These are phyloP conservation scores for Cordyceps tenuipes DNA, from an alignment of 2,329 filamentous ascomycete genomes.

Conservation along the genomic window DNA sequence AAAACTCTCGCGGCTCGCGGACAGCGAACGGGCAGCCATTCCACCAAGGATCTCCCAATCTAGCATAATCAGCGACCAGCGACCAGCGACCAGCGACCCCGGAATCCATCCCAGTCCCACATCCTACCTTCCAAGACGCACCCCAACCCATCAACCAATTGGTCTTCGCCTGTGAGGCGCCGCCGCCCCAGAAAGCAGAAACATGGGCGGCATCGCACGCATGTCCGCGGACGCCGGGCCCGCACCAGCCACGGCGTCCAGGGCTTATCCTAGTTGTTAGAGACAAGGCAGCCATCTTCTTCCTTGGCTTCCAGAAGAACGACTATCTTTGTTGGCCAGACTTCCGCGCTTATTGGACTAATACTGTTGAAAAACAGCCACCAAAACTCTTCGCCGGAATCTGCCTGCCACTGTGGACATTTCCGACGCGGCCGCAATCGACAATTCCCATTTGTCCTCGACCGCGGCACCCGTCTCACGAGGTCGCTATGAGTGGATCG, in stretches of 20 bases:
- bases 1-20: conserved; percentile 6
- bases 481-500: not conserved
- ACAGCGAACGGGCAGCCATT: not conserved
- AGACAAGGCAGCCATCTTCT: not conserved
- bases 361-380: no score
- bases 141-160: not conserved
- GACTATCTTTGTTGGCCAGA: not conserved
- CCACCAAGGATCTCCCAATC: not conserved
- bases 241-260: not conserved
- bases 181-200: not conserved
- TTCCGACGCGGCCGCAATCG: not conserved
- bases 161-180: not conserved
- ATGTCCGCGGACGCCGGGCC: conserved; percentile 7
- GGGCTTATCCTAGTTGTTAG: not conserved
- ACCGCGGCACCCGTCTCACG: not conserved
- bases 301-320: not conserved
- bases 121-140: not conserved
- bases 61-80: not conserved
- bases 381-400: not conserved
- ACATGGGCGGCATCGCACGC: not conserved
- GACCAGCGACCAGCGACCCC: no score
- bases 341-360: not conserved
- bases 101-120: conserved; percentile 1
- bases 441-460: not conserved
- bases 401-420: not conserved